Percentiles rank a stretch among this genome's conserved stretches.
These are phyloP conservation scores for Medicago arabica DNA, from an alignment of 306 rosid species.

Conservation along the genomic window DNA sequence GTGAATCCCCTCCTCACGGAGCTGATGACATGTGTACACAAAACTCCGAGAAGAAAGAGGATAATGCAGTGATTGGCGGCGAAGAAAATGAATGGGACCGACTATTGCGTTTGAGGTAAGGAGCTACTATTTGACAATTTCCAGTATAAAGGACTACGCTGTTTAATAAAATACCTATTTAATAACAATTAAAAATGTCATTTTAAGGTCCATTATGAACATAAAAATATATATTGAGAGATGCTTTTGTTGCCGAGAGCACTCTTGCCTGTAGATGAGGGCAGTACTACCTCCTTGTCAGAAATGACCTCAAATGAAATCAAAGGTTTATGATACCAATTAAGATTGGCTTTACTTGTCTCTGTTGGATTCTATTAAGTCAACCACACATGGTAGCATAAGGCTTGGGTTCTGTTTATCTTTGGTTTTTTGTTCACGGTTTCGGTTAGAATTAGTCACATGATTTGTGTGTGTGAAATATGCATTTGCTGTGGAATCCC, in stretches of 20 bases:
- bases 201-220: conserved; percentile 38
- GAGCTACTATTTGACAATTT: conserved; percentile 38
- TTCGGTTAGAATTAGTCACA: conserved; percentile 18
- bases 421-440: background rate
- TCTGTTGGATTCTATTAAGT: conserved; percentile 33
- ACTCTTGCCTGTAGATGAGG: conserved; percentile 29
- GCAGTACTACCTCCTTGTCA: conserved; percentile 25
- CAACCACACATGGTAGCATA: conserved; percentile 7
- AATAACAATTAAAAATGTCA: conserved; percentile 19
- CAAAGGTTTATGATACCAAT: conserved; percentile 8
- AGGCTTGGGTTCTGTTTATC: conserved; percentile 14
- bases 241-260: conserved; percentile 31
- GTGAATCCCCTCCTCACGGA: conserved; percentile 74
- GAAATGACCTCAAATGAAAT: conserved; percentile 33
- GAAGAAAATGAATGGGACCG: conserved; percentile 99
- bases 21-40: conserved; percentile 64
- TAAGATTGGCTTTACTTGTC: conserved; percentile 28
- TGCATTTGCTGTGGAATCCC: background rate
- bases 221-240: conserved; percentile 13
- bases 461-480: background rate
- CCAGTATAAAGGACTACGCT: conserved; percentile 10
- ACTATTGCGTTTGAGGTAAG: conserved; percentile 84
- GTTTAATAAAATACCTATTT: conserved; percentile 1
- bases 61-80: conserved; percentile 51
- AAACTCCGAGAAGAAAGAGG: conserved; percentile 82